Percentiles rank a stretch among this genome's conserved stretches.
phyloP scores from a whole-genome alignment of 2,329 filamentous ascomycete species.

The Chaetomiaceae sp. region DNA sequence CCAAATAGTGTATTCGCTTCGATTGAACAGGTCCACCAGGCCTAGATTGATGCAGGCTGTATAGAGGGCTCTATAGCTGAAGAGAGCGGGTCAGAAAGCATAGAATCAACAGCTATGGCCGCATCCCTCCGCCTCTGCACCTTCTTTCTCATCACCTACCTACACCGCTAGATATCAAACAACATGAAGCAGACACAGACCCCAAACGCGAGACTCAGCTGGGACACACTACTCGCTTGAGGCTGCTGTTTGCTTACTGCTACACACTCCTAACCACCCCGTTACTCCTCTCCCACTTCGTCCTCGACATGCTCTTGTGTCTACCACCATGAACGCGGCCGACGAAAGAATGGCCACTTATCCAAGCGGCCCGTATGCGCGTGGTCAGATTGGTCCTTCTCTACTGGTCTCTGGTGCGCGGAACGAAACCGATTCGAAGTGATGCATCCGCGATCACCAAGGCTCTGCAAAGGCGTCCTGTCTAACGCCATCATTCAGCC shows the following conservation, averaged over 20 bases:
- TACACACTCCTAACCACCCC: slow-evolving; percentile 6
- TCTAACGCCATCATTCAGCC: slow-evolving; percentile 19
- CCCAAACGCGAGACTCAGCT: background rate
- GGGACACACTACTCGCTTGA: background rate
- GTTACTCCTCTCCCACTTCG: slow-evolving; percentile 9
- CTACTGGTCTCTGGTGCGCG: slow-evolving; percentile 17
- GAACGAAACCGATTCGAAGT: slow-evolving; percentile 28
- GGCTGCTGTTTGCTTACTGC: background rate
- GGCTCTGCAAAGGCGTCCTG: slow-evolving; percentile 21
- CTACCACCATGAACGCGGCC: slow-evolving; percentile 11
- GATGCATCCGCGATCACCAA: slow-evolving; percentile 13
- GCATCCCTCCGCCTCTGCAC: no score
- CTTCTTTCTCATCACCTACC: no score
- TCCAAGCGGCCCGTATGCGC: slow-evolving; percentile 10
- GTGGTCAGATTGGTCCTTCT: slow-evolving; percentile 8
- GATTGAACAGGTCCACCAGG: background rate
- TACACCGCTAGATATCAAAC: background rate
- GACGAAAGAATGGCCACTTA: slow-evolving; percentile 1
- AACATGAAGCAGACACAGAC: background rate
- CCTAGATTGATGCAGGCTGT: slow-evolving; percentile 1
- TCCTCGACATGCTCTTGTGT: slow-evolving; percentile 1
- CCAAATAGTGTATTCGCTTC: no score
- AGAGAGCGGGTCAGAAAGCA: slow-evolving; percentile 8
- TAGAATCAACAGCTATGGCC: no score
- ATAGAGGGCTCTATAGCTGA: background rate